phyloP scores from a whole-genome alignment of 345 rosid genomes.

The Clarkia xantiana region DNA sequence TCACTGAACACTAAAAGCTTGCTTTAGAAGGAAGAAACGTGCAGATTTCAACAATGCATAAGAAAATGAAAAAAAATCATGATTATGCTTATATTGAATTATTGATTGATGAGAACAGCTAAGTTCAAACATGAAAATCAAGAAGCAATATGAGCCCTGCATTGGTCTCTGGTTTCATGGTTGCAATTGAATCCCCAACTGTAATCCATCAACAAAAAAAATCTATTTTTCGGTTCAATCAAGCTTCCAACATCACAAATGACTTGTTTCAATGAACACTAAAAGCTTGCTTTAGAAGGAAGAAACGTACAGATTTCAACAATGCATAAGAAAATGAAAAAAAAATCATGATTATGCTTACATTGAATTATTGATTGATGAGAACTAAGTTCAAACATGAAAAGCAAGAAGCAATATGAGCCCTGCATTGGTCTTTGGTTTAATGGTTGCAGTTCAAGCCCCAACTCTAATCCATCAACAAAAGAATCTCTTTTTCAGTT shows the following conservation, averaged over 20 bases:
- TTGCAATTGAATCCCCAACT: no score
- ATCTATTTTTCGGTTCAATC: neutral
- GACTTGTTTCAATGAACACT: neutral
- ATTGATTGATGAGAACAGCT: slow-evolving; percentile 8
- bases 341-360: neutral
- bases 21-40: slow-evolving; percentile 11
- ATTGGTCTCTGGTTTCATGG: no score
- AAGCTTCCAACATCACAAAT: neutral
- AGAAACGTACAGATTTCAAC: slow-evolving; percentile 48
- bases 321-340: slow-evolving; percentile 34
- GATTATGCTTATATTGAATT: slow-evolving; percentile 3
- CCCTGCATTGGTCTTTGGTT: no score
- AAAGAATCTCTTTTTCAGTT: neutral
- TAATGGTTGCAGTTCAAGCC: no score
- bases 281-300: neutral
- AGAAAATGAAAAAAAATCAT: no score
- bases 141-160: no score
- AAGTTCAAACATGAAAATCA: neutral
- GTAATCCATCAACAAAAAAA: no score
- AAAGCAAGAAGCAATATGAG: neutral
- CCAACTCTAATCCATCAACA: no score
- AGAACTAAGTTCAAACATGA: neutral
- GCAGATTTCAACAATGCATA: slow-evolving; percentile 66
- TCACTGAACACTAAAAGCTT: neutral
- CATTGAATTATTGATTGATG: slow-evolving; percentile 16